Evolutionary conservation across 768 basidiomycete species (phyloP).

Genomic region (Cyathus striatus): DNA sequence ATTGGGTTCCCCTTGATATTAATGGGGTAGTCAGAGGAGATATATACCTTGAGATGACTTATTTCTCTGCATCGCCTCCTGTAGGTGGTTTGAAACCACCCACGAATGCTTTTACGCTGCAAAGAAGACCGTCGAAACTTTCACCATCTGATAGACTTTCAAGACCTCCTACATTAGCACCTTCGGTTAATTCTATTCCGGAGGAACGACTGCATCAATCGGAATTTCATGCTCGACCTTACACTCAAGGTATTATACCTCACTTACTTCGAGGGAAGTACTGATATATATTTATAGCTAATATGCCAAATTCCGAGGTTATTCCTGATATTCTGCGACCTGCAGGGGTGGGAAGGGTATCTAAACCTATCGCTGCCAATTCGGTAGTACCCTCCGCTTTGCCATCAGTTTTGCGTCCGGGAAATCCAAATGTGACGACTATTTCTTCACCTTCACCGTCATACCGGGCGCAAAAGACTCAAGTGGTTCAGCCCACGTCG

Average conservation of each 20-base stretch:
- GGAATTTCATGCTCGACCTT: too few species aligned
- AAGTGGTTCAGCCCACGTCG: not conserved
- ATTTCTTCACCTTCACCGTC: not conserved
- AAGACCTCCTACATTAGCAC: too few species aligned
- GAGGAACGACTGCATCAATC: too few species aligned
- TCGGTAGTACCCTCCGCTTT: not conserved
- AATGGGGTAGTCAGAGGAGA: constrained; percentile 71
- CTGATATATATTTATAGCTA: too few species aligned
- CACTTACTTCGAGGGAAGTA: too few species aligned
- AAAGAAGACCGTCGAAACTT: constrained; percentile 50
- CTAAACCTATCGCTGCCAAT: not conserved
- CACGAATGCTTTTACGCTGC: constrained; percentile 21
- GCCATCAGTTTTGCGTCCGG: not conserved
- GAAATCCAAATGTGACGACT: not conserved
- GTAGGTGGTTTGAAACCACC: constrained; percentile 17
- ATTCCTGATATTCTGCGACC: too few species aligned
- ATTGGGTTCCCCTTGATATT: constrained; percentile 29
- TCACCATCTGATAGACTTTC: constrained; percentile 44
- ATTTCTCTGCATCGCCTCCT: constrained; percentile 69
- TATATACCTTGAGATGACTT: constrained; percentile 91
- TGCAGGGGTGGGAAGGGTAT: too few species aligned
- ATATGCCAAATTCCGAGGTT: too few species aligned
- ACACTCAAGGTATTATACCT: too few species aligned
- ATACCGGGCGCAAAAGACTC: not conserved
- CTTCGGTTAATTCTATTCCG: too few species aligned